phyloP scores from a whole-genome alignment of 2,329 filamentous ascomycete genomes.

The Lachnellula subtilissima region DNA sequence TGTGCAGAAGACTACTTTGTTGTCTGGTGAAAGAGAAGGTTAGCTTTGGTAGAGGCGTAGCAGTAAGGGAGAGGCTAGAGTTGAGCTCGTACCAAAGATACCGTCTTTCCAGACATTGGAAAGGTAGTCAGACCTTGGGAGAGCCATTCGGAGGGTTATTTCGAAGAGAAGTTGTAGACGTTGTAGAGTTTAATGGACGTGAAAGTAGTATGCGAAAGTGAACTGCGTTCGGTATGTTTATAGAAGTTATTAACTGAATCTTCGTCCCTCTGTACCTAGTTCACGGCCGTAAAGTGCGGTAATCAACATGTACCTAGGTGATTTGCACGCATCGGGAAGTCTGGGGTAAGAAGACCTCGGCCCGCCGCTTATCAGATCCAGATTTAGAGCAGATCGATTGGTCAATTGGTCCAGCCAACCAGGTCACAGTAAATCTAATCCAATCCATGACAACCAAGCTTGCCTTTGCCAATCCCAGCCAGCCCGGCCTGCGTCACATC shows the following conservation, averaged over 20 bases:
- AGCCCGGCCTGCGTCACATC: not conserved
- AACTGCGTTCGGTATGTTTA: not conserved
- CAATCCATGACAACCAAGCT: not conserved
- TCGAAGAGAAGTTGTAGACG: not conserved
- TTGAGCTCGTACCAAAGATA: conserved; percentile 64
- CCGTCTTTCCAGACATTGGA: conserved; percentile 82
- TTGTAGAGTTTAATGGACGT: not conserved
- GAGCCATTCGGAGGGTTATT: conserved; percentile 18
- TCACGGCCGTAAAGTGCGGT: not conserved
- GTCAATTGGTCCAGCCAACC: not conserved
- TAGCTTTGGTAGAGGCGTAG: not conserved
- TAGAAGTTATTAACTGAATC: not conserved
- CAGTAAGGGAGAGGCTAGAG: not conserved
- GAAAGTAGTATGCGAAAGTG: not conserved
- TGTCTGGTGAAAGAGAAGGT: conserved; percentile 46
- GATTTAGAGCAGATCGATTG: too few species aligned
- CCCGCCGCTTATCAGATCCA: not conserved
- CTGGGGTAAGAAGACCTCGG: not conserved
- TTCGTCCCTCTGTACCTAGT: not conserved
- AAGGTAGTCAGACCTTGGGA: conserved; percentile 69
- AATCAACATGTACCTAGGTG: not conserved
- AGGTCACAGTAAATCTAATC: not conserved
- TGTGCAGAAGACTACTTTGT: conserved; percentile 90
- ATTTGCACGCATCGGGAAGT: too few species aligned
- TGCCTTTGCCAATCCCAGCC: not conserved